Conservation (phyloP, 805 yeast species). For the Suhomyces kilbournensis region DNA sequence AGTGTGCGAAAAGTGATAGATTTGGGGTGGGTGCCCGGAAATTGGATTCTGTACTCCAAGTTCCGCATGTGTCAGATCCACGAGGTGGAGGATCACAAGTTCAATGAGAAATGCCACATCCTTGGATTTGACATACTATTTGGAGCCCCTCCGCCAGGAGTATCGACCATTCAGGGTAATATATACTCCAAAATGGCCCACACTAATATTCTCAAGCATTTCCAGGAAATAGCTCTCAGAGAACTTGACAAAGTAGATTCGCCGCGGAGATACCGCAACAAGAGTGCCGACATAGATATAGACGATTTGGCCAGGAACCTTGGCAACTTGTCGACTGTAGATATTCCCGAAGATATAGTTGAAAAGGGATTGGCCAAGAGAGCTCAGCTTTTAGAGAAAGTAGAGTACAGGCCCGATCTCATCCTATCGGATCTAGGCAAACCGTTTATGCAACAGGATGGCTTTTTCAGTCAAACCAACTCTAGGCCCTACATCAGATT, state of each 20-base stretch:
- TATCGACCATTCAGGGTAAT: conserved; percentile 80
- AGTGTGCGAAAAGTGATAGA: conserved; percentile 33
- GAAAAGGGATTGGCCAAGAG: conserved; percentile 6
- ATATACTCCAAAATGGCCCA: conserved; percentile 55
- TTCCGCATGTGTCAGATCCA: conserved; percentile 27
- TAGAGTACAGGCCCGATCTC: conserved; percentile 33
- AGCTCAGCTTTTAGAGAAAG: neutral
- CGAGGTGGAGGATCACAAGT: conserved; percentile 24
- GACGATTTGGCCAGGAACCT: conserved; percentile 11
- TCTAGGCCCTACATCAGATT: conserved; percentile 34
- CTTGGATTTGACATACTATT: conserved; percentile 60
- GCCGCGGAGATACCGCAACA: conserved; percentile 14
- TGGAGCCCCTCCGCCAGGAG: conserved; percentile 77
- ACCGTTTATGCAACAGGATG: conserved; percentile 34
- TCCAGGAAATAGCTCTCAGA: conserved; percentile 25
- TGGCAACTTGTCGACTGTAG: conserved; percentile 4
- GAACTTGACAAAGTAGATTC: conserved; percentile 10
- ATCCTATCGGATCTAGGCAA: conserved; percentile 34
- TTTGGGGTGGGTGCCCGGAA: conserved; percentile 42
- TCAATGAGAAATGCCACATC: conserved; percentile 30
- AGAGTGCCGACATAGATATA: conserved; percentile 19
- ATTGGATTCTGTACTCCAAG: conserved; percentile 35
- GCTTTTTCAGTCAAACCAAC: conserved; percentile 36
- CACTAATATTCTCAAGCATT: conserved; percentile 20
- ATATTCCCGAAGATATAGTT: conserved; percentile 5